A percentile compares a stretch with the other conserved stretches of the same genome.
These are phyloP conservation scores for Nakaseomyces bracarensis DNA, from an alignment of 1,139 yeast species.

Conservation along the genomic window DNA sequence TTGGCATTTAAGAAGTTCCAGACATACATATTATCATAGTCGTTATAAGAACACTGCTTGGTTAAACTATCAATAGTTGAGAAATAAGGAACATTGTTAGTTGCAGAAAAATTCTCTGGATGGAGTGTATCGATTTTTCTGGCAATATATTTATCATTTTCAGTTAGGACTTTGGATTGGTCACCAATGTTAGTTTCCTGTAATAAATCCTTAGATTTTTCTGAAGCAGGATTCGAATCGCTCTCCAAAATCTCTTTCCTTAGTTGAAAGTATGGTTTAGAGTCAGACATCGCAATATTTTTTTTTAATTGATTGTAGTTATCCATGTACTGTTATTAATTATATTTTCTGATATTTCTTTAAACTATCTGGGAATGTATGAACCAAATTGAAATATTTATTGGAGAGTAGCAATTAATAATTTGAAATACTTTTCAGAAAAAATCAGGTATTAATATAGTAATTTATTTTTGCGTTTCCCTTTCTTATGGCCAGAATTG, in stretches of 20 bases:
- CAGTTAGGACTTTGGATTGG: slow-evolving; percentile 22
- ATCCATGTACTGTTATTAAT: too few species aligned
- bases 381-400: too few species aligned
- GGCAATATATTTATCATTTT: slow-evolving; percentile 27
- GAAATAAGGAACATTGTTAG: background rate
- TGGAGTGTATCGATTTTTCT: slow-evolving; percentile 9
- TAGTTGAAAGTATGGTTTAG: slow-evolving; percentile 12
- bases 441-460: too few species aligned
- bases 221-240: slow-evolving; percentile 6
- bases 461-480: too few species aligned
- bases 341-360: too few species aligned
- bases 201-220: slow-evolving; percentile 5
- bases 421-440: too few species aligned
- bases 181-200: slow-evolving; percentile 8
- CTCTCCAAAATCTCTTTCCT: slow-evolving; percentile 13
- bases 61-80: slow-evolving; percentile 4
- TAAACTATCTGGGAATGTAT: too few species aligned
- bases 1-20: slow-evolving; percentile 61
- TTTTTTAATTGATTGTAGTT: too few species aligned
- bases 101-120: background rate
- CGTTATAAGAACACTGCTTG: slow-evolving; percentile 25
- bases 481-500: too few species aligned
- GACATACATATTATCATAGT: slow-evolving; percentile 46
- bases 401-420: too few species aligned
- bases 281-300: background rate